Evolutionary conservation across 257 asterid species (phyloP).

Genomic region (Nicotiana tabacum): DNA sequence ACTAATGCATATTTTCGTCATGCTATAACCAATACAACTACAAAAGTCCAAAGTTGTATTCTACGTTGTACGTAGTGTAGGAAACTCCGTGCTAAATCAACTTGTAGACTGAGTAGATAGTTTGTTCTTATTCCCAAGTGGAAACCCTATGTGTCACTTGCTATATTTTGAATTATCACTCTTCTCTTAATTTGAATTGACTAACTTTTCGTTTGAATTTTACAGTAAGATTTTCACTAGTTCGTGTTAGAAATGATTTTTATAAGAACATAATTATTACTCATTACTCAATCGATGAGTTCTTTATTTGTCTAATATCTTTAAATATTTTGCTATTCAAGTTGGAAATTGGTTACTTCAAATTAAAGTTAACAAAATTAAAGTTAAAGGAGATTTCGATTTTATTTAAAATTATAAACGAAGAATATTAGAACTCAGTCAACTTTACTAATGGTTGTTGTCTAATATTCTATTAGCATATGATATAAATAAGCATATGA

Average conservation of each 20-base stretch:
- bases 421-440: not conserved
- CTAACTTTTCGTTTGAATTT: not conserved
- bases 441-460: no score
- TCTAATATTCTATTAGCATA: no score
- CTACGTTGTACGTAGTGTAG: not conserved
- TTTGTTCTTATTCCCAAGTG: not conserved
- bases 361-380: not conserved
- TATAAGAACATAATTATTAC: not conserved
- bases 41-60: not conserved
- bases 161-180: not conserved
- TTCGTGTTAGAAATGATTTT: no score
- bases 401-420: not conserved
- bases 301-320: no score
- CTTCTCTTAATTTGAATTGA: not conserved
- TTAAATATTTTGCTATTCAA: no score
- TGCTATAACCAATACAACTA: not conserved
- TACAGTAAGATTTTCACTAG: no score
- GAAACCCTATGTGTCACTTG: not conserved
- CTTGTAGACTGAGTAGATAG: not conserved
- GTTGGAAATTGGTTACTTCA: not conserved
- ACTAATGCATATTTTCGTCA: not conserved
- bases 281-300: not conserved
- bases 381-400: not conserved
- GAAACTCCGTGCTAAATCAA: not conserved
- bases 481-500: no score